Percentiles rank a stretch among this genome's conserved stretches.
Evolutionary conservation across 176 grass and related monocot species (phyloP).

Genomic region (Sorghum bicolor): DNA sequence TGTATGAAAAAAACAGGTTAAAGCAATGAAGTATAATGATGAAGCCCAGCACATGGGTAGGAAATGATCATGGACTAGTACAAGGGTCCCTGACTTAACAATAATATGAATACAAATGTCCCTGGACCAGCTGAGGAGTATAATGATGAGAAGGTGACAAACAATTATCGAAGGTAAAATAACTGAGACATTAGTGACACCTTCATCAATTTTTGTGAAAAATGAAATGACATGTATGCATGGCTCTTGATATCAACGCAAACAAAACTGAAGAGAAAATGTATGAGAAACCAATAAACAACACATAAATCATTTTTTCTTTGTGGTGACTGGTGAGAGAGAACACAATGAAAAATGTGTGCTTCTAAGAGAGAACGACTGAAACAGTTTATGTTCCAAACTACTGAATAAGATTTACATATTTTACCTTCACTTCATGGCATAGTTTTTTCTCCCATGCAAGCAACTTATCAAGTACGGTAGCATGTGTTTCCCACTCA

Average conservation of each 20-base stretch:
- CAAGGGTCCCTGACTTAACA: background rate
- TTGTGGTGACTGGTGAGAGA: background rate
- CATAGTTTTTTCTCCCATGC: constrained; percentile 95
- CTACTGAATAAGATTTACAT: background rate
- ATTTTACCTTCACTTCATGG: constrained; percentile 85
- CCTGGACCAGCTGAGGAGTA: background rate
- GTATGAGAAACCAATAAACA: background rate
- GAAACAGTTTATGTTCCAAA: background rate
- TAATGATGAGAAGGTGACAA: background rate
- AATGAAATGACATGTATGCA: background rate
- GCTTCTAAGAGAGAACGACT: background rate
- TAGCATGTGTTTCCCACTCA: constrained; percentile 78
- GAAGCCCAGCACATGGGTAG: background rate
- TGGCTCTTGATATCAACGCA: background rate
- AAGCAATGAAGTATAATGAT: background rate
- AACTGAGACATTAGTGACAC: background rate
- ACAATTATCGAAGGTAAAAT: background rate
- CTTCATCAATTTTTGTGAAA: background rate
- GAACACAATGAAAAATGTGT: background rate
- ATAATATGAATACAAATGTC: constrained; percentile 18
- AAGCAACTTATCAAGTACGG: constrained; percentile 84
- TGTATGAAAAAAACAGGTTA: background rate
- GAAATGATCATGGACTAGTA: constrained; percentile 4
- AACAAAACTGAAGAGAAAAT: background rate
- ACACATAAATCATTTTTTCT: background rate